These are phyloP conservation scores for Lentinula detonsa DNA, from an alignment of 768 basidiomycete genomes.

Conservation along the genomic window DNA sequence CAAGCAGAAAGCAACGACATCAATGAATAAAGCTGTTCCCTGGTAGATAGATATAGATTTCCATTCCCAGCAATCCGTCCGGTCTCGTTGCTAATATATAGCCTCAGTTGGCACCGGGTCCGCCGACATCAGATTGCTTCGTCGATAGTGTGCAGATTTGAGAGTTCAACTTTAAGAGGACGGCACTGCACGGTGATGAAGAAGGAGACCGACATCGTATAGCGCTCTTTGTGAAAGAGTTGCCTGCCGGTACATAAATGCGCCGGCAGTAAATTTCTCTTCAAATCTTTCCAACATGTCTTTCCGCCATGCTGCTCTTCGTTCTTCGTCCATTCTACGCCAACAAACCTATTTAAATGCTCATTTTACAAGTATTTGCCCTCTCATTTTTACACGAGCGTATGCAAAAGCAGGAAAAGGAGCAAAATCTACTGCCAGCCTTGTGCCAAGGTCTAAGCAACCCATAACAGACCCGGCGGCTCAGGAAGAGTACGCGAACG, in stretches of 20 bases:
- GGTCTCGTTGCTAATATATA: background rate
- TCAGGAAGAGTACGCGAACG: constrained; percentile 54
- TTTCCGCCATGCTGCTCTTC: background rate
- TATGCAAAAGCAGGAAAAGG: constrained; percentile 13
- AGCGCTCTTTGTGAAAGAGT: background rate
- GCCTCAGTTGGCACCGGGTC: background rate
- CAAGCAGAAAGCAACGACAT: background rate
- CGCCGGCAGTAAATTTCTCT: background rate
- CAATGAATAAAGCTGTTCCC: background rate
- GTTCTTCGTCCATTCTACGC: background rate
- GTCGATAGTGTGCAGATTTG: no score
- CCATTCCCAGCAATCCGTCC: background rate
- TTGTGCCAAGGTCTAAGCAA: constrained; percentile 66
- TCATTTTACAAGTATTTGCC: background rate
- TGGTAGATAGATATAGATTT: background rate
- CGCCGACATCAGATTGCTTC: no score
- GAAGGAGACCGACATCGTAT: background rate
- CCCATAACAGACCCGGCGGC: constrained; percentile 48
- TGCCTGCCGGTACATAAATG: background rate
- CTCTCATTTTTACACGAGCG: background rate
- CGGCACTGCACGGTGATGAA: background rate
- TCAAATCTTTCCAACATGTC: background rate
- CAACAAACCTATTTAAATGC: no score
- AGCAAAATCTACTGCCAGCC: constrained; percentile 45
- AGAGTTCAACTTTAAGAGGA: no score